Evolutionary conservation across 768 basidiomycete genomes (phyloP).

Genomic region (Macrolepiota fuliginosa): DNA sequence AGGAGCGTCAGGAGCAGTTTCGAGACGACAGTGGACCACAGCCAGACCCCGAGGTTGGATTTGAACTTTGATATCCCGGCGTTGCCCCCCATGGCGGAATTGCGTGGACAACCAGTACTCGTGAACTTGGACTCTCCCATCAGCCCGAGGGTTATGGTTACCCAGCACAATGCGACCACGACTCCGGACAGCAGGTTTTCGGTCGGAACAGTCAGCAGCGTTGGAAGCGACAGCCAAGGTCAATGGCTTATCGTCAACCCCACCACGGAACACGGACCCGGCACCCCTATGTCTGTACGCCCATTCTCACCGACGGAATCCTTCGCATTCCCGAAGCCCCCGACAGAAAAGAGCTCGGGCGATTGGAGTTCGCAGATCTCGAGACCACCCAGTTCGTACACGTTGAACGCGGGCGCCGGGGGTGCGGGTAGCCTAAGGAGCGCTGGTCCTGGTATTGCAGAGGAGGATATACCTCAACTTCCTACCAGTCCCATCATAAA

Average conservation of each 20-base stretch:
- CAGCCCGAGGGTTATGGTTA: not conserved
- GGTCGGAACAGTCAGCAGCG: conserved; percentile 37
- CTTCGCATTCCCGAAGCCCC: conserved; percentile 69
- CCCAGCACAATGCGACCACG: conserved; percentile 14
- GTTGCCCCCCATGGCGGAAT: conserved; percentile 55
- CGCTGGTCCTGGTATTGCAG: not conserved
- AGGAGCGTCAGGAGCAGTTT: conserved; percentile 54
- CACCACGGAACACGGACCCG: conserved; percentile 23
- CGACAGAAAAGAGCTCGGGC: conserved; percentile 22
- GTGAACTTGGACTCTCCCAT: conserved; percentile 27
- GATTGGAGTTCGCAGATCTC: conserved; percentile 6
- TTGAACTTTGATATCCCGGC: conserved; percentile 30
- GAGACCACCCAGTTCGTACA: not conserved
- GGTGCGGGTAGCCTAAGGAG: not conserved
- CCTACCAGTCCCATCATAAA: not conserved
- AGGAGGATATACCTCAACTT: not conserved
- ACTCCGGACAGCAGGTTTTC: conserved; percentile 31
- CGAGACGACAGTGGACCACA: conserved; percentile 56
- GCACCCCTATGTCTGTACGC: conserved; percentile 58
- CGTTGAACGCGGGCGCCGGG: not conserved
- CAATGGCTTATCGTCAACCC: conserved; percentile 40
- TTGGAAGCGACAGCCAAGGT: conserved; percentile 17
- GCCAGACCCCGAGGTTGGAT: conserved; percentile 22
- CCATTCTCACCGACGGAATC: conserved; percentile 68
- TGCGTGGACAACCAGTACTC: conserved; percentile 36